Base-by-base conservation (phyloP, 768 basidiomycete species). In the Mycena kentingensis region DNA sequence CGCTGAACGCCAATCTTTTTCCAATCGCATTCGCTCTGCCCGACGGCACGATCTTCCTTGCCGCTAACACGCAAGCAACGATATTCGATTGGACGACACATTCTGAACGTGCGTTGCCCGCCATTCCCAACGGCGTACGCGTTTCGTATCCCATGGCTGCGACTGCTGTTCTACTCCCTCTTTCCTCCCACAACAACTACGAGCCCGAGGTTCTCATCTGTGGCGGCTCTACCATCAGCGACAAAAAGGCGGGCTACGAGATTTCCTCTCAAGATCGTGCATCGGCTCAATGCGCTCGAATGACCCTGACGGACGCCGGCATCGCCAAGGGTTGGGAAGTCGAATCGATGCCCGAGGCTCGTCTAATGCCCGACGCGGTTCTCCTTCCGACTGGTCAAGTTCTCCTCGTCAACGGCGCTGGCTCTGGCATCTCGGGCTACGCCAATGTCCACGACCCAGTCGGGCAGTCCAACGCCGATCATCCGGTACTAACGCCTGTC, bases 61-160 rank as follows among this genome's bases (percentile, higher is more conserved):
- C 87, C 25, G 90, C 90, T 4, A 90, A 91, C 64, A 80, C 73
- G 29, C 84, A 90, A 52, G 86, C 87, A 5, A 89, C 85, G 75
- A 83, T 91, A 56, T 92, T 91, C 60, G 78, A 91, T 67, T 90
- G 88, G 88, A 64, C 75, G 58, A 66, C 67, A 11, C 83, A 90
- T 61, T 74, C 69, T 1, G 88, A 90, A 66, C 73, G 67, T 24
- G 70, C 77, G 29, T 77, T 90, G 12, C 90, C 90, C 22, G 67
- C 63, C 37, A 78, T 91, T 60, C 89, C 90, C 6, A 89, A 92
- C 55, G 84, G 83, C 36, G 81, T 90, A 15, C 87, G 88, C 22
- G 82, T 91, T 29, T 90, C 90, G 0, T 92, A 93, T 65, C 90
- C 90, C 1, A 88, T 91, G 86, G 73, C 88, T 22, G 90, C 85